phyloP scores from a whole-genome alignment of 768 basidiomycete species.

The Amylocystis lapponica region DNA sequence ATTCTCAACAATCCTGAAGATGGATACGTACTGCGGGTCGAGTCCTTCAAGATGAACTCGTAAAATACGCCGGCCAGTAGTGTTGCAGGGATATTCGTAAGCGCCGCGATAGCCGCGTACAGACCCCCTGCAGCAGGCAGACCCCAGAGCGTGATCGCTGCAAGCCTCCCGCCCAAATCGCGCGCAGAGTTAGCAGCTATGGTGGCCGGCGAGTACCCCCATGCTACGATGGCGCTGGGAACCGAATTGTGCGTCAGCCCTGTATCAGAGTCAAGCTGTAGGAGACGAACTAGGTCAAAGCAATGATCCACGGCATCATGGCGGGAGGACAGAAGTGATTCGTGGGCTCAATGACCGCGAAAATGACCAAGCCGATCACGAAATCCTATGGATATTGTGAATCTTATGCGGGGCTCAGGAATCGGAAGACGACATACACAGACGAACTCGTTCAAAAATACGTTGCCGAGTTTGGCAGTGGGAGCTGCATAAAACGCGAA shows the following conservation, averaged over 20 bases:
- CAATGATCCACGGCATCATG: slow-evolving; percentile 45
- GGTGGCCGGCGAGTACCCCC: slow-evolving; percentile 51
- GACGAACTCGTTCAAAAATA: slow-evolving; percentile 53
- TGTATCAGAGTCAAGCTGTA: not conserved
- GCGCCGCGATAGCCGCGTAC: slow-evolving; percentile 58
- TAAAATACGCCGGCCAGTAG: slow-evolving; percentile 49
- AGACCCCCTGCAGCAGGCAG: slow-evolving; percentile 40
- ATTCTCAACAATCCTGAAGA: too few relatives aligned
- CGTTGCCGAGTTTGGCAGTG: slow-evolving; percentile 38
- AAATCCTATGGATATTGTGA: slow-evolving; percentile 28
- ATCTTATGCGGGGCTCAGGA: not conserved
- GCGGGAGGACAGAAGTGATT: slow-evolving; percentile 53
- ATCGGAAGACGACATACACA: slow-evolving; percentile 31
- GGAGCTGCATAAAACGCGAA: slow-evolving; percentile 44
- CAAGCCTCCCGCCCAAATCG: slow-evolving; percentile 61
- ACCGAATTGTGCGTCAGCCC: not conserved
- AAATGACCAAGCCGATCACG: slow-evolving; percentile 45
- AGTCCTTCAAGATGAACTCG: slow-evolving; percentile 52
- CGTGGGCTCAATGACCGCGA: slow-evolving; percentile 50
- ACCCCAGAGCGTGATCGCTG: slow-evolving; percentile 59
- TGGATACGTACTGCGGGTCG: slow-evolving; percentile 46
- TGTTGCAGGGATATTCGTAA: slow-evolving; percentile 63
- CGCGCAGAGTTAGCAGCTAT: slow-evolving; percentile 64
- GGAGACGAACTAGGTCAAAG: slow-evolving; percentile 50
- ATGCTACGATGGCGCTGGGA: slow-evolving; percentile 48